Evolutionary conservation across 1,139 yeast genomes (phyloP).

Genomic region (Geotrichum fermentans): DNA sequence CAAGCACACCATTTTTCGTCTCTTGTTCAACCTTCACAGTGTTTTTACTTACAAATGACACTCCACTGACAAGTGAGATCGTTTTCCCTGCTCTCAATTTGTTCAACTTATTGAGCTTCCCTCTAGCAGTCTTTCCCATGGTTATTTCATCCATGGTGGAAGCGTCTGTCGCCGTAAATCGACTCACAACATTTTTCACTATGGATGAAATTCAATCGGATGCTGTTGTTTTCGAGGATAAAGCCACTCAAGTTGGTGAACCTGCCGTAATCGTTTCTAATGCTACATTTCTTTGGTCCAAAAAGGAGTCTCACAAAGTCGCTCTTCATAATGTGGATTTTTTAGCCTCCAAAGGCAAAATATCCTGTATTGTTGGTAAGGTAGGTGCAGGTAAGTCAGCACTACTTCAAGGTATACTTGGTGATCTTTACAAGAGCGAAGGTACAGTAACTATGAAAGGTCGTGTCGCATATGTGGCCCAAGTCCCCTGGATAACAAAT

Average conservation of each 20-base stretch:
- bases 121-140: constrained; percentile 46
- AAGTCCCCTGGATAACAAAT: constrained; percentile 77
- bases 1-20: constrained; percentile 59
- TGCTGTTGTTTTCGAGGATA: constrained; percentile 35
- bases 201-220: constrained; percentile 49
- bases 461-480: constrained; percentile 74
- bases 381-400: constrained; percentile 82
- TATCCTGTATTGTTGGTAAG: constrained; percentile 71
- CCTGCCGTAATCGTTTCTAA: constrained; percentile 42
- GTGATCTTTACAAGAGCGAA: constrained; percentile 50
- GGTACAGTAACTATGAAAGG: constrained; percentile 69
- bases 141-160: constrained; percentile 50
- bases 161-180: constrained; percentile 52
- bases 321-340: constrained; percentile 55
- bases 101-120: constrained; percentile 54
- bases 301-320: constrained; percentile 34
- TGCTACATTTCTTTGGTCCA: constrained; percentile 49
- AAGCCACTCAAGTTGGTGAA: constrained; percentile 32
- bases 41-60: constrained; percentile 36
- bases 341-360: constrained; percentile 53
- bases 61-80: constrained; percentile 61
- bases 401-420: constrained; percentile 55
- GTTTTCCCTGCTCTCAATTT: constrained; percentile 68
- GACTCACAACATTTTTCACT: constrained; percentile 50
- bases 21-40: constrained; percentile 61